Evolutionary conservation across 345 rosid genomes (phyloP).

Genomic region (Odontarrhena argentea): DNA sequence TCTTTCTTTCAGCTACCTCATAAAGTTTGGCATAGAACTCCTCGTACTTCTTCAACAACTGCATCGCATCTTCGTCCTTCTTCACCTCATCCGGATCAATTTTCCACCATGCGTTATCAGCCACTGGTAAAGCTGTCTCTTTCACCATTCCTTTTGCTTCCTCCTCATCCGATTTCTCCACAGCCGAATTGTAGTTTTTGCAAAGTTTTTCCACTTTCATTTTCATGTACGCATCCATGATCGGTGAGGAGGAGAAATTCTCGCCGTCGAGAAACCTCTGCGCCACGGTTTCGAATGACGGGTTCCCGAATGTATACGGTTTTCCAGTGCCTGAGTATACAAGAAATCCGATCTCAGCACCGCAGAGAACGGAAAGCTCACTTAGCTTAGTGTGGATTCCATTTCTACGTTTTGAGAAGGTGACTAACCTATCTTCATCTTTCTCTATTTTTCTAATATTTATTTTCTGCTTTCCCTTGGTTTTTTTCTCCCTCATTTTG

Average conservation of each 20-base stretch:
- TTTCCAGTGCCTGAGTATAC: neutral
- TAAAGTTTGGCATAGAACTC: neutral
- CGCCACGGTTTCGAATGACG: conserved; percentile 17
- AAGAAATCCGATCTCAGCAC: neutral
- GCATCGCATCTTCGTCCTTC: neutral
- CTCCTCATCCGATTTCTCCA: neutral
- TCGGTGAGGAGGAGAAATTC: neutral
- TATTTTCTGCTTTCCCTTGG: conserved; percentile 27
- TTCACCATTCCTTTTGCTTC: neutral
- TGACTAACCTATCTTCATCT: neutral
- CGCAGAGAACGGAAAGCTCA: neutral
- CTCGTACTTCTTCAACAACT: neutral
- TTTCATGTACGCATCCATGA: conserved; percentile 20
- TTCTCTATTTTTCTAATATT: neutral
- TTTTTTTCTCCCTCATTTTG: conserved; percentile 29
- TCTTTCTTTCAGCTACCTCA: neutral
- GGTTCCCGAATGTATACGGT: conserved; percentile 27
- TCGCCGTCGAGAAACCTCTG: conserved; percentile 14
- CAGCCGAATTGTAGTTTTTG: neutral
- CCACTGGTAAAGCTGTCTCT: neutral
- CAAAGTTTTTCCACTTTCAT: conserved; percentile 10
- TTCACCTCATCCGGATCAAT: neutral
- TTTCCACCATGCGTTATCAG: neutral
- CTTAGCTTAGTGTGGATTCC: neutral
- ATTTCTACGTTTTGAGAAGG: conserved; percentile 3